A percentile compares a stretch with the other conserved stretches of the same genome.
These are phyloP conservation scores for Paspalum notatum DNA, from an alignment of 176 grass and related monocot genomes.

Conservation along the genomic window DNA sequence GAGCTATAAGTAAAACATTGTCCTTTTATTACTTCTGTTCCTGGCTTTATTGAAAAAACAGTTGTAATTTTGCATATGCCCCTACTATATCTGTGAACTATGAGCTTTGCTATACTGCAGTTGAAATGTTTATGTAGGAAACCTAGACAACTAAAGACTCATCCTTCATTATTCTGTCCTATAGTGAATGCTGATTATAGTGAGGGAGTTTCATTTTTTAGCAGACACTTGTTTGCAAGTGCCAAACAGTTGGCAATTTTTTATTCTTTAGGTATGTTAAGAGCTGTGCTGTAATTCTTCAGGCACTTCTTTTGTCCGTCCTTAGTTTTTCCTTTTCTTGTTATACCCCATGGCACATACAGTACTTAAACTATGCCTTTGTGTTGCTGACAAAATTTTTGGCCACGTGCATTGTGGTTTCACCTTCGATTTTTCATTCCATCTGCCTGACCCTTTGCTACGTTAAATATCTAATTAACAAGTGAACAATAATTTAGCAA, in stretches of 20 bases:
- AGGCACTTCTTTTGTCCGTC: not conserved
- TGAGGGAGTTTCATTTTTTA: not conserved
- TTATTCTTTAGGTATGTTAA: not conserved
- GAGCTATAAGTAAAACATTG: not conserved
- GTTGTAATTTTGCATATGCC: not conserved
- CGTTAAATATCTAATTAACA: not conserved
- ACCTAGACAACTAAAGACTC: not conserved
- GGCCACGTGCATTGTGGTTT: not conserved
- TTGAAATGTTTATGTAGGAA: not conserved
- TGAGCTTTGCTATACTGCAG: slow-evolving; percentile 6
- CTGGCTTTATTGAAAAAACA: not conserved
- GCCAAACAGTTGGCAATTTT: not conserved
- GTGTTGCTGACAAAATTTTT: not conserved
- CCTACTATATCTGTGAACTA: not conserved
- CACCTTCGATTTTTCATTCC: not conserved
- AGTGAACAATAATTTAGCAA: not conserved
- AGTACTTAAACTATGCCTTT: slow-evolving; percentile 6
- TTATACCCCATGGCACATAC: not conserved
- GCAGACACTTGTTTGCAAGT: not conserved
- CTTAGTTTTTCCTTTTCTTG: not conserved
- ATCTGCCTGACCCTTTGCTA: not conserved
- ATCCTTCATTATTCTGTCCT: not conserved
- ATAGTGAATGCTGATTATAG: not conserved
- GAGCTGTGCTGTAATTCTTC: not conserved
- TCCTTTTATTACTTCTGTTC: not conserved